phyloP scores from a whole-genome alignment of 495 filamentous ascomycete species.

The Hypomontagnella submonticulosa region DNA sequence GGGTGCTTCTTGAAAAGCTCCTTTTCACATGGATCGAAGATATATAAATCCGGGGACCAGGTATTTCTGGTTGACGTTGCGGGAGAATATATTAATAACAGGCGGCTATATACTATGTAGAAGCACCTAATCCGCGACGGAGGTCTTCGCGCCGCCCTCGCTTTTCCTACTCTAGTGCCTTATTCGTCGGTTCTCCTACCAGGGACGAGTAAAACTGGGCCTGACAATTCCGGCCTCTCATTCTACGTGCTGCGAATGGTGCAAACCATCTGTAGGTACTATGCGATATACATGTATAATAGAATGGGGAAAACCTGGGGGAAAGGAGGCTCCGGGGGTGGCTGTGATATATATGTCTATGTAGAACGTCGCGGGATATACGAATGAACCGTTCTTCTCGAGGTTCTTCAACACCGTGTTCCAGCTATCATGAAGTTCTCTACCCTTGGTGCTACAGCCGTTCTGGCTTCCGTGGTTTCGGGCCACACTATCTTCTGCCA shows the following conservation, averaged over 20 bases:
- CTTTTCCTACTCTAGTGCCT: slow-evolving; percentile 2
- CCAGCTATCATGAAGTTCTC: slow-evolving; percentile 35
- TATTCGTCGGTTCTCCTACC: slow-evolving; percentile 12
- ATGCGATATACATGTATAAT: slow-evolving; percentile 18
- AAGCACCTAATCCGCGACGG: slow-evolving; percentile 22
- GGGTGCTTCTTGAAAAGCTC: background rate
- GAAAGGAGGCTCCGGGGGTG: slow-evolving; percentile 11
- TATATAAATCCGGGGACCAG: slow-evolving; percentile 34
- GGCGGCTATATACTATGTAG: slow-evolving; percentile 8
- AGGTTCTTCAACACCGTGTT: background rate
- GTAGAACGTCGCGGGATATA: slow-evolving; percentile 1
- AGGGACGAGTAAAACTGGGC: slow-evolving; percentile 7
- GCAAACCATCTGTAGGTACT: slow-evolving; percentile 5
- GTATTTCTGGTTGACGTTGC: background rate
- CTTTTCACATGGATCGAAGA: slow-evolving; percentile 16
- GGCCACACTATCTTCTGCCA: slow-evolving; percentile 61
- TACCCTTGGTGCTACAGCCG: slow-evolving; percentile 20
- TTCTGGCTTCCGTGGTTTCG: slow-evolving; percentile 44
- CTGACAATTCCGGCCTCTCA: background rate
- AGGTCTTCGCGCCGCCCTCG: slow-evolving; percentile 29
- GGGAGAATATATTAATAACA: slow-evolving; percentile 19
- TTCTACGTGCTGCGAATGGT: slow-evolving; percentile 5
- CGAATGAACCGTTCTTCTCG: background rate
- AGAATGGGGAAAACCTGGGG: slow-evolving; percentile 8
- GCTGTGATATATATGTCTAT: slow-evolving; percentile 20